These are phyloP conservation scores for Plectranthus barbatus DNA, from an alignment of 257 asterid species.

Conservation along the genomic window DNA sequence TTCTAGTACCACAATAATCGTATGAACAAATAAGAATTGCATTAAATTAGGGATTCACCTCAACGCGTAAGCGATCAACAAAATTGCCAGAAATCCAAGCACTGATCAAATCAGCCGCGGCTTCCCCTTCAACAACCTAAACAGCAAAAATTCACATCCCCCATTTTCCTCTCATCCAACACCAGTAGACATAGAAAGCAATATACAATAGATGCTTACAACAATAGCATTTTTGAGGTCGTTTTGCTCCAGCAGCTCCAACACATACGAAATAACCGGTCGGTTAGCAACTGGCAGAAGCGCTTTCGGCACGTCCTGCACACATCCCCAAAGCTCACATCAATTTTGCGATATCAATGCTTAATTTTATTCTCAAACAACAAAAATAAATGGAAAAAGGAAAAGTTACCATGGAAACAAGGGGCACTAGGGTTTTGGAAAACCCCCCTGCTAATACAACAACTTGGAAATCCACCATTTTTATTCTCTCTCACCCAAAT, in stretches of 20 bases:
- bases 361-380: background rate
- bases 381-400: background rate
- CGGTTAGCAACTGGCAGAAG: constrained; percentile 83
- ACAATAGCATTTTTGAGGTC: constrained; percentile 69
- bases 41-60: constrained; percentile 35
- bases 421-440: constrained; percentile 74
- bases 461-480: constrained; percentile 74
- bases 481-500: background rate
- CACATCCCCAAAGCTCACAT: background rate
- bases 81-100: constrained; percentile 80
- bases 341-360: background rate
- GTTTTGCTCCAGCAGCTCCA: constrained; percentile 80
- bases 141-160: background rate
- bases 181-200: background rate
- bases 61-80: constrained; percentile 82
- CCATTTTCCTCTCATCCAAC: constrained; percentile 13
- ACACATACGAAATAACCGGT: constrained; percentile 72
- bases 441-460: constrained; percentile 93
- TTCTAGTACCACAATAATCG: background rate
- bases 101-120: constrained; percentile 75
- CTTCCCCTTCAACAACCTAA: constrained; percentile 90
- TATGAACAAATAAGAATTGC: background rate
- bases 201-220: constrained; percentile 27
- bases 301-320: constrained; percentile 86
- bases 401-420: constrained; percentile 62